Base-by-base conservation (phyloP, 768 basidiomycete genomes). In the Lentinula lateritia region DNA sequence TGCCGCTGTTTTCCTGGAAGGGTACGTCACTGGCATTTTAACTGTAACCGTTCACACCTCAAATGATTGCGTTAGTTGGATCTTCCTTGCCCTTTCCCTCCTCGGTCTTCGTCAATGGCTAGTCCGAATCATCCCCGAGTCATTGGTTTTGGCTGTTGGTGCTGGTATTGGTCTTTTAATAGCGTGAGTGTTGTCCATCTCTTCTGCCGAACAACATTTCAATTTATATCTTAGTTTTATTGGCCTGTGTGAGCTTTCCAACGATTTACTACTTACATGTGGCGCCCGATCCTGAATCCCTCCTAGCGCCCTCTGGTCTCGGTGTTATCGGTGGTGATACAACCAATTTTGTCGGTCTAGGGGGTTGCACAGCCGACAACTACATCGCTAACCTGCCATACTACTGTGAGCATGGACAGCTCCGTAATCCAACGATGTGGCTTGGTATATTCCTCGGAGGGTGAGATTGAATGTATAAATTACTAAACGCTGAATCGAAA, bases 81-180 rank as follows among this genome's bases (percentile, higher is more conserved):
- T 94, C 10, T 94, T 95, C 78, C 81, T 93, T 64, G 65, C 88
- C 67, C 76, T 95, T 13, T 92, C 92, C 0, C 71, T 95, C 20
- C 76, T 94, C 35, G 93, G 93, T 63, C 79, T 95, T 57, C 90
- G 93, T 53, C 92, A 93, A 75, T 95, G 92, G 93, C 80, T 95
- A 5, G 90, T 88, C 13, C 84, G 93, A 15, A 83, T 92, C 60
- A 93, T 95, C 85, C 93, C 93, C 1, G 89, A 90, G 64, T 93
- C 92, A 3, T 81, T 95, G 32, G 86, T 93, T 4, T 80, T 93
- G 60, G 88, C 92, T 1, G 90, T 93, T 10, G 93, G 92, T 46
- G 85, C 90, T 41, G 93, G 92, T 61, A 93, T 95, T 67, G 93
- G 93, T 62, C 72, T 95, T 16, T 95, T 91, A 73, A 91, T 95